A percentile compares a stretch with the other conserved stretches of the same genome.
Evolutionary conservation across 495 filamentous ascomycete species (phyloP).

Genomic region (Penicillium ochrochloron): DNA sequence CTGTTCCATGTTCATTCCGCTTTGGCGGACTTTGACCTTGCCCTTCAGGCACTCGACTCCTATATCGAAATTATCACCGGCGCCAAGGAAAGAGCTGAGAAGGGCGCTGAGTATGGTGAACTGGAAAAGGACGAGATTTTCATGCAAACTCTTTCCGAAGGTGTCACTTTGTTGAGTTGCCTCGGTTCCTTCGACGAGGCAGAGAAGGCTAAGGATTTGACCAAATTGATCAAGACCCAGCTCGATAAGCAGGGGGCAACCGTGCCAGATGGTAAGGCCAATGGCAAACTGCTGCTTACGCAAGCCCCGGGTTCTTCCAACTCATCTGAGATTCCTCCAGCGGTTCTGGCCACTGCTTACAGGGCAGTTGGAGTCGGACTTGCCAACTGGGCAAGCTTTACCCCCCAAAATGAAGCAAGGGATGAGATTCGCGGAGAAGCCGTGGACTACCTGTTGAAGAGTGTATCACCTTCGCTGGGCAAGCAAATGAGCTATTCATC

Average conservation of each 20-base stretch:
- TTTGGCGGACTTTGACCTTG: constrained; percentile 85
- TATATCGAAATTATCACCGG: constrained; percentile 85
- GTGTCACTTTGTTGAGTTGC: constrained; percentile 77
- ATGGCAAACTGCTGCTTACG: constrained; percentile 33
- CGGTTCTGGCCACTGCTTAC: constrained; percentile 69
- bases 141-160: constrained; percentile 75
- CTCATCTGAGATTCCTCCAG: constrained; percentile 50
- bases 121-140: constrained; percentile 78
- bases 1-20: constrained; percentile 86
- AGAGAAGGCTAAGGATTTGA: constrained; percentile 74
- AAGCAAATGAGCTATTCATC: constrained; percentile 67
- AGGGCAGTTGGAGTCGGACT: constrained; percentile 81
- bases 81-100: constrained; percentile 78
- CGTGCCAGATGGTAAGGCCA: constrained; percentile 39
- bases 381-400: constrained; percentile 83
- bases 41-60: constrained; percentile 82
- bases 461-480: constrained; percentile 66
- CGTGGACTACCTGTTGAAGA: constrained; percentile 70
- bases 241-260: constrained; percentile 51
- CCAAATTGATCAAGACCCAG: constrained; percentile 67
- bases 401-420: constrained; percentile 69
- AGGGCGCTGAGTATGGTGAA: constrained; percentile 74
- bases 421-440: constrained; percentile 73
- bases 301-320: constrained; percentile 25
- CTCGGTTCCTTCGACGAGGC: constrained; percentile 76